These are phyloP conservation scores for Kodamaea suecica DNA, from an alignment of 1,139 yeast species.

Conservation along the genomic window DNA sequence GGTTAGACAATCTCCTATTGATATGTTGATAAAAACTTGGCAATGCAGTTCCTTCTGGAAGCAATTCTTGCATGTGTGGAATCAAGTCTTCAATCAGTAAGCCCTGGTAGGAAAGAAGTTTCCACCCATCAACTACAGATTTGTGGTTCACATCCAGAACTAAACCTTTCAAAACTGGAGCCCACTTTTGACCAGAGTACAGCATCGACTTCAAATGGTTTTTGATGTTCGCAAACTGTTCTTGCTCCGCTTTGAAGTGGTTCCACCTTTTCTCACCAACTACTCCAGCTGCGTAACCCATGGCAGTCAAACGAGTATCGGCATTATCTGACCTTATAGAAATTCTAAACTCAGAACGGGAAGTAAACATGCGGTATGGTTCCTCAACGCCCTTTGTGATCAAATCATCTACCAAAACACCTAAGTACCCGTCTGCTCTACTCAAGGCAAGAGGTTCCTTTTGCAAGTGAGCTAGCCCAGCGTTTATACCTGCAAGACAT, in stretches of 20 bases:
- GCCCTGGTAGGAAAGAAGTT: slow-evolving; percentile 40
- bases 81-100: slow-evolving; percentile 28
- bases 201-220: slow-evolving; percentile 44
- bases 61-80: slow-evolving; percentile 28
- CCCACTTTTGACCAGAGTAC: slow-evolving; percentile 64
- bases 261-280: slow-evolving; percentile 60
- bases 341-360: slow-evolving; percentile 89
- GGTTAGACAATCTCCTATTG: slow-evolving; percentile 54
- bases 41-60: slow-evolving; percentile 12
- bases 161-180: slow-evolving; percentile 44
- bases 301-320: slow-evolving; percentile 71
- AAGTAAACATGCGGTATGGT: slow-evolving; percentile 97
- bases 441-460: slow-evolving; percentile 53
- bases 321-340: slow-evolving; percentile 94
- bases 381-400: slow-evolving; percentile 95
- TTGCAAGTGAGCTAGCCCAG: slow-evolving; percentile 52
- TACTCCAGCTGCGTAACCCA: slow-evolving; percentile 67
- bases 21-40: slow-evolving; percentile 25
- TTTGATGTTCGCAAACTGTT: slow-evolving; percentile 43
- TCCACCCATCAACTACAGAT: slow-evolving; percentile 43
- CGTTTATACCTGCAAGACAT: slow-evolving; percentile 91
- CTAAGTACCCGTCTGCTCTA: slow-evolving; percentile 85
- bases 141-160: slow-evolving; percentile 39
- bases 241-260: slow-evolving; percentile 44
- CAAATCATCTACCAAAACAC: slow-evolving; percentile 89